Base-by-base conservation (phyloP, 2,329 filamentous ascomycete species). In the Penicillium griseofulvum region DNA sequence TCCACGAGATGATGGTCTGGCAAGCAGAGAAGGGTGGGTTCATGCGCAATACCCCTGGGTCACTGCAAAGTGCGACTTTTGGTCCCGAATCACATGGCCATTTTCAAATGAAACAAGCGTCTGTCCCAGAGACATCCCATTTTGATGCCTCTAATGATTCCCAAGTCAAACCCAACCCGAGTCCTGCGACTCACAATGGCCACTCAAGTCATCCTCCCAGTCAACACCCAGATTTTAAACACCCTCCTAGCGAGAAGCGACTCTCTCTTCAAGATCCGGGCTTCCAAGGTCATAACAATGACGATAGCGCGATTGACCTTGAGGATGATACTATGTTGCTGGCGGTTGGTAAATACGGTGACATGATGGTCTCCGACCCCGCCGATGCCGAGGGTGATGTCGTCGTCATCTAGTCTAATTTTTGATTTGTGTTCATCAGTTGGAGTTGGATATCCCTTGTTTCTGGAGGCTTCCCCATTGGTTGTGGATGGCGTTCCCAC, bases 1-100 rank as follows among this genome's bases (percentile, higher is more conserved):
- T 97, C 49, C 92, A 97, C 68, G 93, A 97, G 76, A 95, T 96
- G 90, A 85, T 91, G 47, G 82, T 88, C 54, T 97, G 95, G 82
- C 80, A 96, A 63, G 91, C 90, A 0, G 91, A 95, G 66, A 87
- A 92, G 65, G 93, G 92, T 48, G 93, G 93, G 0, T 97, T 97
- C 69, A 86, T 97, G 78, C 80, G 80, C 31, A 78, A 80, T 58
- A 72, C 73, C 3, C 75, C 75, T 2, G 68, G 65, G 41, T 68
- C 69, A 24, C 55, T 73, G 46, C 70, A 69, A 43, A 66, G 60
- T 39, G 61, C 66, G 19, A 59, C 54, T 1, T 61, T 70, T 43
- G 61, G 58, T 7, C 39, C 61, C 0, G 63, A 72, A 52, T 64
- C 64, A 3, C 48, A 64, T n/a, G 64, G 54, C 16, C 56, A 57